Evolutionary conservation across 1,284 basidiomycete genomes (phyloP), one percentile per base, ranked within the genome.

Genomic region (Gomphus bonarii): DNA sequence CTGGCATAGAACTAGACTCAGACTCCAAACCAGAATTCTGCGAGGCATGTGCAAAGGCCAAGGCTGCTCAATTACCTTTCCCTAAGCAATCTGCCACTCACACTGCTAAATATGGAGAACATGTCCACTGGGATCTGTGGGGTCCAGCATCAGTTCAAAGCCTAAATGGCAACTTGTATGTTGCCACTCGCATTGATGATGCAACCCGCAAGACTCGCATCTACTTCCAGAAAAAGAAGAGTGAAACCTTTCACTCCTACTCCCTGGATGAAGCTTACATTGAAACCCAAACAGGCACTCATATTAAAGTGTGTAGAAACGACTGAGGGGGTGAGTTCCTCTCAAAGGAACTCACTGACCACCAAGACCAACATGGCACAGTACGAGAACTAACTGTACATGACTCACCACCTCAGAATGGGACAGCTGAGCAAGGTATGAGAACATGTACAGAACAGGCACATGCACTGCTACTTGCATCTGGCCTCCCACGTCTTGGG

Each of bases 301-400:
- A 10, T 0, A 67, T 72, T 48, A 63, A 66, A 40, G 61, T 59
- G 4, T 59, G 70, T 3, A 56, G 65, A 2, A 59, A 60, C 1
- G 66, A 73, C 59, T 0, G 47, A 62, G 0, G 63, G 25, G 25
- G 25, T 28, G 25, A 28, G 2, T 28, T 28, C 25, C 25, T 28
- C 1, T 28, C 25, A 28, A 28, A 28, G 25, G 25, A 28, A 28
- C 25, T 28, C 25, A 28, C 25, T 28, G 25, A 28, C 25, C 25
- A 69, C 58, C 65, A 68, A 3, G 57, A 59, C 9, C 25, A 44
- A 0, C 22, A 58, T 9, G 72, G 72, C n/a, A 73, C 69, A 3
- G 36, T 58, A 28, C 64, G 62, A 20, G 60, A 68, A 46, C 62
- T 68, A 12, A 69, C 67, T 12, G 63, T 68, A 0, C 72, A 74